Base-by-base conservation (phyloP, 106 monocot species). In the Acanthochlamys bracteata region DNA sequence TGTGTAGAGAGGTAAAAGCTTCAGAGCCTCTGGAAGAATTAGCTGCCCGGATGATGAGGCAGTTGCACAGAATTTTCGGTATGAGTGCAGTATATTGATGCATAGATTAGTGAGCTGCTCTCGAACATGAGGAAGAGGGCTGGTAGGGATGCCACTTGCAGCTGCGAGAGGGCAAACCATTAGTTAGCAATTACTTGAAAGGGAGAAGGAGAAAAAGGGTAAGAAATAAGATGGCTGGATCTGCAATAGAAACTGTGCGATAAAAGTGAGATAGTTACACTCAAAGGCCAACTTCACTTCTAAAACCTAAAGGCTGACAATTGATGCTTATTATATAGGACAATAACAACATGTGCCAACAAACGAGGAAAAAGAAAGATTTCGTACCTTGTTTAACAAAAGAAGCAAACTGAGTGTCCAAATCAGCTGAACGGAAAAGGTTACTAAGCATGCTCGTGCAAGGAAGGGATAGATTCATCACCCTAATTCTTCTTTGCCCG, bases 401-500 rank as follows among this genome's bases (percentile, higher is more conserved):
- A 42, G 75, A 83, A 9, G 88, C 62, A 78, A 98, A 98, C 53
- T 88, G 96, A 39, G 88, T 66, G 53, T 98, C 91, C 61, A 98
- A 73, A 57, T 98, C 96, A 59, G 96, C 96, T 49, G 85, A 78
- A 42, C 96, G 87, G 70, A 98, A 98, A 20, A 98, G 81, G 75
- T 70, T 88, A 61, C 81, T 83, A 17, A 92, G 96, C 74, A 75
- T 75, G 59, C 60, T 88, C 41, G 96, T 81, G 76, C 96, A 98
- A 7, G 96, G 85, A 80, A 98, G 91, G 53, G 96, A 98, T 7
- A 98, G 80, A 72, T 84, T 98, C 63, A 70, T 66, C 22, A 98
- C 88, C 39, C 96, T 75, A 69, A 98, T 98, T 81, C 91, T 88
- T 78, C 96, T 88, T 98, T 98, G 88, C 59, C 96, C 96, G 75